Base-by-base conservation (phyloP, 1,284 basidiomycete genomes). In the Naganishia albida region DNA sequence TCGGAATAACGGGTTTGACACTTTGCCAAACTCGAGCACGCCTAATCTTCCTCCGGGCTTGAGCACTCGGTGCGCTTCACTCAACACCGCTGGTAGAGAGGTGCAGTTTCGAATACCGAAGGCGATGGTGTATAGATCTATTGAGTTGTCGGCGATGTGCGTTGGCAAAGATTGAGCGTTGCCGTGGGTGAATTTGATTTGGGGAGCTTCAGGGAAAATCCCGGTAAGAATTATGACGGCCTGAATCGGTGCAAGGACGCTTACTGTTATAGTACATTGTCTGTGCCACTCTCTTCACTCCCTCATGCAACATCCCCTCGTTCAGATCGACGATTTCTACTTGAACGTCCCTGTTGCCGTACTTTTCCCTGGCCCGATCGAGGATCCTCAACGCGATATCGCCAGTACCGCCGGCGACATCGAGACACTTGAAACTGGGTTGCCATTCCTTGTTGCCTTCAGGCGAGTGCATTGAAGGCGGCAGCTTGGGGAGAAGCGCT, bases 101-200 rank as follows among this genome's bases (percentile, higher is more conserved):
- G 96, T 99, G 83, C 92, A 96, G 78, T 99, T 99, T 59, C 96
- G 85, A 71, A 99, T 99, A 39, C 96, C 95, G 75, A 99, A 99
- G 0, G 96, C 93, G 75, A 99, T 98, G 25, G 96, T 99, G 82
- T 97, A 99, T 18, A 98, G 82, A 80, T 99, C 94, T 70, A 96
- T 91, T 18, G 89, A 86, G 77, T 92, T 86, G 72, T 89, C 86
- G 13, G 83, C 81, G 69, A 86, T 82, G 39, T 86, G 82, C 48
- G 78, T 67, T 0, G 87, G 83, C 39, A 99, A 82, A 23, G 83
- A 82, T 78, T 99, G 93, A 7, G 96, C 96, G 74, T 99, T 98
- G 50, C 89, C 92, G 74, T 96, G 90, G 68, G 88, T 87, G 79
- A 99, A 99, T 20, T 86, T 85, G 67, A 99, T 85, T 82, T 99